phyloP scores from a whole-genome alignment of 2,329 filamentous ascomycete species.

The Sporothrix globosa region DNA sequence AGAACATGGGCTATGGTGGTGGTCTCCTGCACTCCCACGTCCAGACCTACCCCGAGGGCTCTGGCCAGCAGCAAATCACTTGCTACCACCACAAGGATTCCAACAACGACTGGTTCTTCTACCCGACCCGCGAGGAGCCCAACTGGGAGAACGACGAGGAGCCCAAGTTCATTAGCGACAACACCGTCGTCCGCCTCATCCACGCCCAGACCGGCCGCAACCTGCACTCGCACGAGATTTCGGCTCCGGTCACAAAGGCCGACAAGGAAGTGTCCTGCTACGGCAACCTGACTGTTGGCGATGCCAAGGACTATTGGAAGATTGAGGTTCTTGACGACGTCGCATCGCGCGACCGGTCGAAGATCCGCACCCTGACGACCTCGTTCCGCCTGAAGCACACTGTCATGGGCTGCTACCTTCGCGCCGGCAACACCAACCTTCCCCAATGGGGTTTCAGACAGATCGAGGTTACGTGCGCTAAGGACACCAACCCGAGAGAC shows the following conservation, averaged over 20 bases:
- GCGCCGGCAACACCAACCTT: slow-evolving; percentile 92
- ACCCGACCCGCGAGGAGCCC: slow-evolving; percentile 79
- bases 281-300: slow-evolving; percentile 91
- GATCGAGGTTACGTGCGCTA: slow-evolving; percentile 94
- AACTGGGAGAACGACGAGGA: slow-evolving; percentile 73
- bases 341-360: slow-evolving; percentile 80
- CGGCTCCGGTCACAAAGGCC: slow-evolving; percentile 84
- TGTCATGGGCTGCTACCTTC: slow-evolving; percentile 85
- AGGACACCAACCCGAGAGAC: slow-evolving; percentile 88
- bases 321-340: slow-evolving; percentile 91
- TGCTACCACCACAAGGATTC: slow-evolving; percentile 99
- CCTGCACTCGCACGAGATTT: slow-evolving; percentile 88
- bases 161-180: slow-evolving; percentile 76
- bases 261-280: slow-evolving; percentile 95
- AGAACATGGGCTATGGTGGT: slow-evolving; percentile 99
- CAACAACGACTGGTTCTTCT: slow-evolving; percentile 99
- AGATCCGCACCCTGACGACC: slow-evolving; percentile 87
- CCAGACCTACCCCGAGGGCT: slow-evolving; percentile 94
- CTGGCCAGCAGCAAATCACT: slow-evolving; percentile 91
- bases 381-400: slow-evolving; percentile 86
- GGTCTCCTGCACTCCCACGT: slow-evolving; percentile 95
- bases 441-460: slow-evolving; percentile 99
- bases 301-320: slow-evolving; percentile 97
- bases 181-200: slow-evolving; percentile 79
- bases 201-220: slow-evolving; percentile 96